Evolutionary conservation across 345 rosid species (phyloP).

Genomic region (Abelmoschus esculentus): DNA sequence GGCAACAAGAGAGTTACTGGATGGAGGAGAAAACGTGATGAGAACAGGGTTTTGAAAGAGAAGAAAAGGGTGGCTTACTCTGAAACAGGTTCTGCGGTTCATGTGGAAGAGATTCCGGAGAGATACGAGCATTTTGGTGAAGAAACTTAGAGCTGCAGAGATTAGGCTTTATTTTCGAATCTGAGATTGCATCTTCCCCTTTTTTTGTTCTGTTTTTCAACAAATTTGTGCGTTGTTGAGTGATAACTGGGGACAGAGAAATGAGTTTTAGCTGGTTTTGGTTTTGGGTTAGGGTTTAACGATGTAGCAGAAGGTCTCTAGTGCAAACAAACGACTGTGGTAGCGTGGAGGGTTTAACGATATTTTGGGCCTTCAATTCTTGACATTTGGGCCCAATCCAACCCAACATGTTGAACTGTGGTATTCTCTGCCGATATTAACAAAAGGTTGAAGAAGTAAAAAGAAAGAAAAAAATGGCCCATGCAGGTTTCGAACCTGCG

Average conservation of each 20-base stretch:
- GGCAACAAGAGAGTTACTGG: conserved; percentile 11
- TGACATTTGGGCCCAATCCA: neutral
- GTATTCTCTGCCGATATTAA: too few species aligned
- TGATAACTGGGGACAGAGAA: neutral
- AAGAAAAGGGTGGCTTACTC: conserved; percentile 28
- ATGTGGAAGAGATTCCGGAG: conserved; percentile 36
- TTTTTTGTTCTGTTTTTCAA: neutral
- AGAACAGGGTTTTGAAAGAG: conserved; percentile 19
- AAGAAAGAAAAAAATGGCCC: conserved; percentile 28
- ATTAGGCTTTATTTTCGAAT: conserved; percentile 32
- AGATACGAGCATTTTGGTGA: conserved; percentile 42
- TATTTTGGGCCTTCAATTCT: neutral
- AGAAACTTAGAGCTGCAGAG: conserved; percentile 13
- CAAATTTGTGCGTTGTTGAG: neutral
- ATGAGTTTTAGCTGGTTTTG: neutral
- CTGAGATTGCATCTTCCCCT: conserved; percentile 16
- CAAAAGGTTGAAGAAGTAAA: too few species aligned
- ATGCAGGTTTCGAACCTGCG: conserved; percentile 74
- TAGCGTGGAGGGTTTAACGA: neutral
- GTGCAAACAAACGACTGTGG: neutral
- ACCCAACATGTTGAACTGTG: neutral
- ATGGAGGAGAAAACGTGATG: conserved; percentile 1
- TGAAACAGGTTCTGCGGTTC: conserved; percentile 11
- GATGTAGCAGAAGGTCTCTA: neutral
- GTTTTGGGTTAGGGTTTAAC: conserved; percentile 6